Percentiles rank a stretch among this genome's conserved stretches.
Conservation (phyloP, 2,329 filamentous ascomycete genomes). For the Penicillium sumatraense region DNA sequence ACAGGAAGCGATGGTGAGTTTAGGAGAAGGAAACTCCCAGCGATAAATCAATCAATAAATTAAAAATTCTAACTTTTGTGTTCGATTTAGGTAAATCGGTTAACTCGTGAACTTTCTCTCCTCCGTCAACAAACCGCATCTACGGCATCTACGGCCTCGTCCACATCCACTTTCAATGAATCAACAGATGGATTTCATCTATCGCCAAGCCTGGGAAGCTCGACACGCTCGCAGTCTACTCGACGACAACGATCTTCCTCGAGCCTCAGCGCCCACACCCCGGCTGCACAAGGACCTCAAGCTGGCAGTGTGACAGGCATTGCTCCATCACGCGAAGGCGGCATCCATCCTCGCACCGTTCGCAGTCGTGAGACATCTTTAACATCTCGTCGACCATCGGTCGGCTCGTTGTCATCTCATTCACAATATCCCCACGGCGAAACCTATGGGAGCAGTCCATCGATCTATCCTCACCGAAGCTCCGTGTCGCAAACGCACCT, state of each 20-base stretch:
- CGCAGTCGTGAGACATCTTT: slow-evolving; percentile 50
- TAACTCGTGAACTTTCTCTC: slow-evolving; percentile 84
- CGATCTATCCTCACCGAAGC: slow-evolving; percentile 35
- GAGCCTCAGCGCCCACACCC: slow-evolving; percentile 54
- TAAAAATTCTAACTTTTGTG: not conserved
- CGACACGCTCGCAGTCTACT: slow-evolving; percentile 58
- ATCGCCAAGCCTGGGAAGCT: slow-evolving; percentile 49
- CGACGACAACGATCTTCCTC: slow-evolving; percentile 62
- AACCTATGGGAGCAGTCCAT: slow-evolving; percentile 28
- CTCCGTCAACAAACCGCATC: slow-evolving; percentile 73
- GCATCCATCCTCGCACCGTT: slow-evolving; percentile 31
- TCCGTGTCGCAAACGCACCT: slow-evolving; percentile 35
- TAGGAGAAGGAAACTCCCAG: not conserved
- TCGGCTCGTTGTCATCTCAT: slow-evolving; percentile 36
- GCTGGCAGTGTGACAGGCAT: slow-evolving; percentile 48
- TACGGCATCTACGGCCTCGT: slow-evolving; percentile 65
- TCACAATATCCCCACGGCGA: slow-evolving; percentile 36
- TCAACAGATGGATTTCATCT: slow-evolving; percentile 48
- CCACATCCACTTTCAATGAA: slow-evolving; percentile 58
- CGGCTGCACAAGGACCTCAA: slow-evolving; percentile 39
- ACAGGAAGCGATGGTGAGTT: slow-evolving; percentile 84
- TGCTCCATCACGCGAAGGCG: slow-evolving; percentile 47
- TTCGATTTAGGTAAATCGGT: slow-evolving; percentile 80
- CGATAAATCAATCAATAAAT: not conserved
- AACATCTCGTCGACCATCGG: slow-evolving; percentile 41